Conservation (phyloP, 495 filamentous ascomycete genomes). For the Talaromyces liani region DNA sequence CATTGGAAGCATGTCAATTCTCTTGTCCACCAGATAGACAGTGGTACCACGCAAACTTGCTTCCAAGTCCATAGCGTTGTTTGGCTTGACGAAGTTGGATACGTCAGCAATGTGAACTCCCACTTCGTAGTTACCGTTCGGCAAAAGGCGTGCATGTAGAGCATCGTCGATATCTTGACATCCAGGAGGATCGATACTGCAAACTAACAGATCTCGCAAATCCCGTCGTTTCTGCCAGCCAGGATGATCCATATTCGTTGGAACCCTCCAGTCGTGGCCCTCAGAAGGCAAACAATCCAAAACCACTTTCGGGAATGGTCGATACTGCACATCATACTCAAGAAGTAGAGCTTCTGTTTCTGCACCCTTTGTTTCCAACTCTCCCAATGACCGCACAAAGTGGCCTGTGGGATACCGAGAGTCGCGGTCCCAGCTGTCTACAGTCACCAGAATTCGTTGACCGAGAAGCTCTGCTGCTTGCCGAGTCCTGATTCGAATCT, state of each 20-base stretch:
- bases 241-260: constrained; percentile 61
- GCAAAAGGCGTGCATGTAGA: constrained; percentile 73
- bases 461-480: constrained; percentile 83
- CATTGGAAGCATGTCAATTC: constrained; percentile 97
- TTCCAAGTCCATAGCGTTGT: constrained; percentile 94
- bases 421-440: constrained; percentile 90
- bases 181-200: constrained; percentile 93
- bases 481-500: constrained; percentile 85
- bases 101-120: constrained; percentile 99
- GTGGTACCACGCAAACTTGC: constrained; percentile 91
- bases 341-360: constrained; percentile 92
- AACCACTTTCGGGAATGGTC: constrained; percentile 92
- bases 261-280: constrained; percentile 92
- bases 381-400: constrained; percentile 86
- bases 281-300: constrained; percentile 86
- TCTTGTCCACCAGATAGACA: constrained; percentile 96
- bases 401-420: constrained; percentile 89
- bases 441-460: constrained; percentile 88
- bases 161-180: constrained; percentile 99
- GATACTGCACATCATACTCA: constrained; percentile 96
- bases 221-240: constrained; percentile 83
- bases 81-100: constrained; percentile 95
- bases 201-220: constrained; percentile 77
- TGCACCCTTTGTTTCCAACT: constrained; percentile 88
- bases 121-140: constrained; percentile 93